Conservation (phyloP, 495 filamentous ascomycete genomes). For the Pyrenula aspistea region DNA sequence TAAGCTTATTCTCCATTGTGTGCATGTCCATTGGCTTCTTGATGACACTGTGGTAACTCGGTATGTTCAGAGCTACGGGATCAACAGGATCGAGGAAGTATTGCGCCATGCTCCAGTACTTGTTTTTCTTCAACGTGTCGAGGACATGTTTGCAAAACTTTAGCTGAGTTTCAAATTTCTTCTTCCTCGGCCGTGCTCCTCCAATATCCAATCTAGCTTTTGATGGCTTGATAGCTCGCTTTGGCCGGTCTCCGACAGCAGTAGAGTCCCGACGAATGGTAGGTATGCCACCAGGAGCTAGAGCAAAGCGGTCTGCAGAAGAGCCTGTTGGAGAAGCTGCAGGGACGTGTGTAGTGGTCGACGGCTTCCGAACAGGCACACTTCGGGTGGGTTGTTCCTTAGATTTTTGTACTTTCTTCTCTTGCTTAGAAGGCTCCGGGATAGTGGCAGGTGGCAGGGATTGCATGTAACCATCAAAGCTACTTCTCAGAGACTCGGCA, state of each 20-base stretch:
- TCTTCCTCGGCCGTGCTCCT: slow-evolving; percentile 76
- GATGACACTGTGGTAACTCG: slow-evolving; percentile 82
- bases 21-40: slow-evolving; percentile 92
- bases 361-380: slow-evolving; percentile 39
- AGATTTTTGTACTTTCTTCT: slow-evolving; percentile 47
- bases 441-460: slow-evolving; percentile 25
- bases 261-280: slow-evolving; percentile 84
- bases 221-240: slow-evolving; percentile 87
- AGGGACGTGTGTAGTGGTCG: slow-evolving; percentile 24
- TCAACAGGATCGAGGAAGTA: slow-evolving; percentile 79
- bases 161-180: slow-evolving; percentile 81
- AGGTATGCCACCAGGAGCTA: slow-evolving; percentile 74
- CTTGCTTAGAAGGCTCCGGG: slow-evolving; percentile 35
- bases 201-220: slow-evolving; percentile 71
- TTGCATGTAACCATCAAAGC: slow-evolving; percentile 48
- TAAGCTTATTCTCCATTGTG: slow-evolving; percentile 65
- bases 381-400: slow-evolving; percentile 6
- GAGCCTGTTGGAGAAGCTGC: slow-evolving; percentile 40
- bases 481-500: slow-evolving; percentile 47
- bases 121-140: slow-evolving; percentile 63
- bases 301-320: slow-evolving; percentile 49
- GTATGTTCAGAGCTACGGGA: slow-evolving; percentile 88
- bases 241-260: slow-evolving; percentile 64
- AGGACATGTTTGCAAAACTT: slow-evolving; percentile 80
- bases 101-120: slow-evolving; percentile 48